Base-by-base conservation (phyloP, 129 eudicot genomes). In the Tanacetum coccineum region DNA sequence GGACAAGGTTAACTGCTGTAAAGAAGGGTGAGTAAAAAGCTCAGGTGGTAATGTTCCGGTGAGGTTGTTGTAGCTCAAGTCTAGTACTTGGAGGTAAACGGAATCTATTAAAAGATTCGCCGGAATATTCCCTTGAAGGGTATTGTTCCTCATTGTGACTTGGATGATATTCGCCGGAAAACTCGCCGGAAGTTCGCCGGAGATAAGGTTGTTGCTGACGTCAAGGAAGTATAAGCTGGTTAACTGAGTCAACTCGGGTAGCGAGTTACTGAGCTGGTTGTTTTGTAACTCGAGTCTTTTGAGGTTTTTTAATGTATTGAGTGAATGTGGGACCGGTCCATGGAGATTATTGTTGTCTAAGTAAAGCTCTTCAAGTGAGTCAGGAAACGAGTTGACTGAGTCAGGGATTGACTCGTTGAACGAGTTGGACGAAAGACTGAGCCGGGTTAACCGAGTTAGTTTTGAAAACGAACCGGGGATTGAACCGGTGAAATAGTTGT, bases 41-140 rank as follows among this genome's bases (percentile, higher is more conserved):
- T 82, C 77, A 75, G 83, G 74, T 13, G 96, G 96, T 3, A 88
- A 73, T 14, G 85, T 62, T 57, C 92, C 97, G 15, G 54, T 66
- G 81, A 89, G 87, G 15, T 62, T 72, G 82, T 94, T 94, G 79
- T 84, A 80, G 67, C 95, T 88, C 80, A 94, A 67, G 79, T 94
- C 99, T 42, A 94, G 12, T 2, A 93, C 99, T 66, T 93, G 96
- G 30, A 93, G 44, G 51, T 50, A 74, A 57, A 59, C 45, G 40
- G 81, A 56, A 13, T 36, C 30, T 26, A 13, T 42, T 0, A 79
- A 14, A 11, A 72, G 14, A 39, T 50, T 79, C 49, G 50, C 75
- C 53, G 83, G 84, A 32, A 92, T 64, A 21, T 66, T 66, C n/a
- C 99, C 99, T 46, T 75, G 61, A 0, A 93, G 4, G 2, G 77